These are phyloP conservation scores for Ramalina peruviana DNA, from an alignment of 495 filamentous ascomycete genomes.

Conservation along the genomic window DNA sequence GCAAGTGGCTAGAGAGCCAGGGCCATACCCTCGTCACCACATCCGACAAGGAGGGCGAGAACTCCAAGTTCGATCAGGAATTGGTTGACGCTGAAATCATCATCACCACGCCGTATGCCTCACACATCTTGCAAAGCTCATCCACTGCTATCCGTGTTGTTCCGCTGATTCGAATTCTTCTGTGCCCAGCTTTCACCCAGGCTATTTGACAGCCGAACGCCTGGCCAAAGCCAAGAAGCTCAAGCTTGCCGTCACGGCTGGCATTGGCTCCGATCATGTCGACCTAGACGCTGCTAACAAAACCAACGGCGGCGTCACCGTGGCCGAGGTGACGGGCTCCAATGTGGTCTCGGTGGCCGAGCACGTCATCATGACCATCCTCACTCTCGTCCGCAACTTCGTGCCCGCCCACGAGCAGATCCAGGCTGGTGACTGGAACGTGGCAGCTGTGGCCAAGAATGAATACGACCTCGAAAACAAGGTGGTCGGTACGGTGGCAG, in stretches of 20 bases:
- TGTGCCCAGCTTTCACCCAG: slow-evolving; percentile 79
- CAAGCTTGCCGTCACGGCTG: slow-evolving; percentile 90
- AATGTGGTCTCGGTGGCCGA: slow-evolving; percentile 85
- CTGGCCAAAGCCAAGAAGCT: slow-evolving; percentile 97
- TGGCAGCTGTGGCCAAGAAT: slow-evolving; percentile 91
- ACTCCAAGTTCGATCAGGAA: slow-evolving; percentile 89
- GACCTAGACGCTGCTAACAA: slow-evolving; percentile 95
- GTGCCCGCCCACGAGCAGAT: slow-evolving; percentile 95
- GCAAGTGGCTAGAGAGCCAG: slow-evolving; percentile 91
- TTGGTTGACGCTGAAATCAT: slow-evolving; percentile 95
- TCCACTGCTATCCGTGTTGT: background rate
- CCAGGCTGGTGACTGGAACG: slow-evolving; percentile 79
- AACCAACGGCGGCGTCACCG: slow-evolving; percentile 95
- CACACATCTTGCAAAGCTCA: background rate
- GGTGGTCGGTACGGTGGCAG: slow-evolving; percentile 94
- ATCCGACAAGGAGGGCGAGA: slow-evolving; percentile 89
- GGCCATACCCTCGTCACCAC: slow-evolving; percentile 95
- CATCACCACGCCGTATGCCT: slow-evolving; percentile 89
- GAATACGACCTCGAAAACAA: slow-evolving; percentile 96
- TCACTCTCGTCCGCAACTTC: slow-evolving; percentile 91
- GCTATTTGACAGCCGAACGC: slow-evolving; percentile 92
- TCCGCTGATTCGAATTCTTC: slow-evolving; percentile 4
- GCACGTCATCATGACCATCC: slow-evolving; percentile 98
- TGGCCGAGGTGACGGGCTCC: slow-evolving; percentile 91
- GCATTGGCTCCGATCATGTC: slow-evolving; percentile 96